Base-by-base conservation (phyloP, 2,329 filamentous ascomycete genomes). In the Monosporascus ibericus region DNA sequence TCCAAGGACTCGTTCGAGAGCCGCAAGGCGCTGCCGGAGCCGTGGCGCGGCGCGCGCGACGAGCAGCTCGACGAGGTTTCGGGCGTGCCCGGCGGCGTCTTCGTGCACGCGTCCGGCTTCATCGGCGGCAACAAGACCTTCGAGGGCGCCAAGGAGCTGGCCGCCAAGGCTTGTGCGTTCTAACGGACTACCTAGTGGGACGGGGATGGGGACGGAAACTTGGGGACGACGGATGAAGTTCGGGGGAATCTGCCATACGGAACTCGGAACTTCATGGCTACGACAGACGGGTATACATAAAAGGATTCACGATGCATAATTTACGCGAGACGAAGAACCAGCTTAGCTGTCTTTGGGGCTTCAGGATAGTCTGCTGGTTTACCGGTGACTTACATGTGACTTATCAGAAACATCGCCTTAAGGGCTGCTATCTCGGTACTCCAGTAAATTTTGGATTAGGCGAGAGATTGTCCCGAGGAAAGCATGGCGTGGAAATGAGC, bases 41-140 rank as follows among this genome's bases (percentile, higher is more conserved):
- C 85, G 18, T 99, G 94, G 94, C 85, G 92, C 64, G 94, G 94
- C 7, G 85, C 95, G 59, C 81, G 94, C 40, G 94, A 97, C 66
- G 85, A 87, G 61, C 85, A 92, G 70, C 77, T 99, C 50, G 90
- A 92, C 69, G 79, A 81, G 60, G 78, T 91, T 17, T 74, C 80
- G 24, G 84, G 85, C 37, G 76, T 90, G 27, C 75, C 76, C 5
- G 90, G 92, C 6, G 86, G 89, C 57, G 86, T 99, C 27, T 99
- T 99, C 68, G 88, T 96, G 30, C 94, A 99, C 68, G 92, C 92
- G 3, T 86, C 87, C 50, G 94, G 94, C 27, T 99, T 99, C 73
- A 97, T 97, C 66, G 94, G 94, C 18, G 94, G 94, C 2, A 95
- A 96, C 72, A 87, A 88, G 78, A 95, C 88, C 0, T 94, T 88